Evolutionary conservation across 495 filamentous ascomycete genomes (phyloP).

Genomic region (Penicillium odoratum): DNA sequence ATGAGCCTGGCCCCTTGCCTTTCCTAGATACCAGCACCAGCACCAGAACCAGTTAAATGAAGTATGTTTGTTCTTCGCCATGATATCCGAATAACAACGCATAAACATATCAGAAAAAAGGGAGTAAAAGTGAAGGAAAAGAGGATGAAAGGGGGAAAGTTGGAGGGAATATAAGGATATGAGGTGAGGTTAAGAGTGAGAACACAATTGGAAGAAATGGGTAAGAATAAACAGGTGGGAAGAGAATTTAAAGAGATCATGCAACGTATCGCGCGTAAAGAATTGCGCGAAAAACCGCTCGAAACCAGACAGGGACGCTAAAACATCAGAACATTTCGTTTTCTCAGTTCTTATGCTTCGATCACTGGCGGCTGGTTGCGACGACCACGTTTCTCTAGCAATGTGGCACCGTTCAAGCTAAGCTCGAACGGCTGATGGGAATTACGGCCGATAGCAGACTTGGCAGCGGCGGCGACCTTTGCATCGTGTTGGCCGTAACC

Average conservation of each 20-base stretch:
- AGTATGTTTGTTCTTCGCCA: slow-evolving; percentile 21
- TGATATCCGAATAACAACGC: slow-evolving; percentile 10
- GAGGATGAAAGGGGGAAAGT: not conserved
- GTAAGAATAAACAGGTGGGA: not conserved
- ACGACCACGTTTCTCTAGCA: slow-evolving; percentile 72
- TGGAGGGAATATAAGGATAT: not conserved
- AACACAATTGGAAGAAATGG: not conserved
- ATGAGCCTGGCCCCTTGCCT: not conserved
- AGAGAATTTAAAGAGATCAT: slow-evolving; percentile 5
- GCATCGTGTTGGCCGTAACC: slow-evolving; percentile 85
- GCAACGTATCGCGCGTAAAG: slow-evolving; percentile 19
- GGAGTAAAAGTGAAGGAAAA: slow-evolving; percentile 2
- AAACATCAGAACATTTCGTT: slow-evolving; percentile 1
- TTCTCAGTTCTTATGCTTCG: slow-evolving; percentile 19
- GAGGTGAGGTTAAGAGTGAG: not conserved
- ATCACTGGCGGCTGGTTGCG: slow-evolving; percentile 37
- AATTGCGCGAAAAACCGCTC: not conserved
- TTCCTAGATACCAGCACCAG: slow-evolving; percentile 10
- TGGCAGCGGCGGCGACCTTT: slow-evolving; percentile 74
- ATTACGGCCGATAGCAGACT: slow-evolving; percentile 65
- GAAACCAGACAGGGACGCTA: not conserved
- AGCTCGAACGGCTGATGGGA: slow-evolving; percentile 80
- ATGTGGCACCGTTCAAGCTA: slow-evolving; percentile 82
- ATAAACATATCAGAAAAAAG: slow-evolving; percentile 6
- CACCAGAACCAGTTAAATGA: slow-evolving; percentile 11